Evolutionary conservation across 768 basidiomycete species (phyloP), one percentile per base, ranked within the genome.

Genomic region (Royoungia palumana): DNA sequence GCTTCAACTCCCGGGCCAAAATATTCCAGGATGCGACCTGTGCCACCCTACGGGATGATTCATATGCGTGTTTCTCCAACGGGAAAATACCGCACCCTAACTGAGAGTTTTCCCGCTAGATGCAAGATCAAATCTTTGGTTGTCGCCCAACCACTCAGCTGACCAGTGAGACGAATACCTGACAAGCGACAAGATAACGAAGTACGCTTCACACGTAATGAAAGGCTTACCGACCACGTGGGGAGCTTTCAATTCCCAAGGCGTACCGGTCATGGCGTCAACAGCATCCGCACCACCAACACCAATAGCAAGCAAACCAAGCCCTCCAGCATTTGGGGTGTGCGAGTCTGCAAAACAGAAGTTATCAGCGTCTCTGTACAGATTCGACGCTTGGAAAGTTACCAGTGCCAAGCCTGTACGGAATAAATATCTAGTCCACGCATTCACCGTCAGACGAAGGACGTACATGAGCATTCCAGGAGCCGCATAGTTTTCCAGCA

Each of bases 201-300:
- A 32, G 16, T 32, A n/a, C 6, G 19, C 27, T 40, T 20, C 24
- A 8, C 14, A 32, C 11, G 49, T 30, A 38, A 34, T 35, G 17
- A 44, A 37, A 12, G 28, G 13, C 80, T 60, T 54, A 88, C 89
- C 90, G 42, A 88, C 77, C 24, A 96, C 76, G 53, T 85, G 76
- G 11, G 93, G 93, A 17, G 91, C 91, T 68, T 95, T 96, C 44
- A 98, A 72, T 68, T 97, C 95, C 96, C 96, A 99, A 36, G 95
- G 94, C 11, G 94, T 97, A 42, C 89, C 92, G 3, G 94, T 97
- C 83, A 99, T 87, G 9, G 94, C 95, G 68, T 99, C 96, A 17
- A 98, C 94, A 20, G 93, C 93, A 63, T 99, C 96, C 28, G 95
- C 96, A 47, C 96, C 96, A 52, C 96, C 96, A n/a, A 99, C 95